Evolutionary conservation across 805 yeast genomes (phyloP), one percentile per base, ranked within the genome.

Genomic region (Saturnispora galanensis): DNA sequence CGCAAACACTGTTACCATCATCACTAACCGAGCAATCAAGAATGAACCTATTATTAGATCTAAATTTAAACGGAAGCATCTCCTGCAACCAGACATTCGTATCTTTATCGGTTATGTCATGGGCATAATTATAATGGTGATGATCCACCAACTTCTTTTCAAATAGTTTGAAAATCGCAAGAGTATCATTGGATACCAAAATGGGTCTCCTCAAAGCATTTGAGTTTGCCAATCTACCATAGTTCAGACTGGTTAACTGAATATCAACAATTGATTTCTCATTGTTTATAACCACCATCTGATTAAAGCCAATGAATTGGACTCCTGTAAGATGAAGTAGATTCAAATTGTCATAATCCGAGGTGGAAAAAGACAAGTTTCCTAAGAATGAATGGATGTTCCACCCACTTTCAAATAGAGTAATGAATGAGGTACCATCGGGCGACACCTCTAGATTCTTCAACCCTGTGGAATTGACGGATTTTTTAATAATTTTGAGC

Each of bases 1-100:
- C 33, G 17, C 79, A 77, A 13, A 73, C 60, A 48, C 62, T 64
- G 40, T 68, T 56, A 10, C 79, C 79, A 49, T 73, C 76, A 21
- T 65, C 64, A 41, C 74, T 69, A 15, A 66, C 60, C n/a, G 69
- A 56, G 3, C 68, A 63, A 31, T 66, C 63, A 12, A 65, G 53
- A 2, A 76, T 63, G 4, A 69, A 70, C 60, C 67, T 59, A 53
- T 72, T 72, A 29, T 61, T 64, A 4, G 74, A 60, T 35, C 65
- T 59, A 48, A 75, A 76, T 17, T 58, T 52, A 3, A 69, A 55
- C 1, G 80, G 79, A 12, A 76, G 49, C 39, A 67, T 61, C 31
- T 71, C 63, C n/a, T 60, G 63, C 30, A 67, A 56, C 80, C 80
- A 75, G 12, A 66, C 58, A 41, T 63, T 60, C 1, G 71, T 64